Evolutionary conservation across 352 stramenopile species (phyloP).

Genomic region (Phytophthora citrophthora): DNA sequence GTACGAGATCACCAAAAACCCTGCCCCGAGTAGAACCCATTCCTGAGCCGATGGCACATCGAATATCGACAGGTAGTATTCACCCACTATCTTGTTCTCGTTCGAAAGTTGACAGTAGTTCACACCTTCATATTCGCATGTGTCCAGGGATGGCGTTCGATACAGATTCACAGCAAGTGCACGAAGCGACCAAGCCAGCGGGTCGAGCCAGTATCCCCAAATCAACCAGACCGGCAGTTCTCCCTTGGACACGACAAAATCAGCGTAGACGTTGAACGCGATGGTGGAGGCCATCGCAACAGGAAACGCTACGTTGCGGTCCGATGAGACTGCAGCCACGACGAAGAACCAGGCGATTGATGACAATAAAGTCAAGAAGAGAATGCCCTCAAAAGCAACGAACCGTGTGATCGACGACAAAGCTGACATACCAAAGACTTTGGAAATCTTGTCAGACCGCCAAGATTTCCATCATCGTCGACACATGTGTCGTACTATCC

Average conservation of each 20-base stretch:
- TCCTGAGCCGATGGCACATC: slow-evolving; percentile 8
- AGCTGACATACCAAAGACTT: too few relatives aligned
- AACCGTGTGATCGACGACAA: slow-evolving; percentile 28
- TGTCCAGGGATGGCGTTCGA: slow-evolving; percentile 5
- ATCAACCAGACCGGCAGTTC: slow-evolving; percentile 42
- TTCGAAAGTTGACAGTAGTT: slow-evolving; percentile 13
- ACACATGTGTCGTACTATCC: too few relatives aligned
- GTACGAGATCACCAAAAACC: slow-evolving; percentile 17
- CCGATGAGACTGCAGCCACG: slow-evolving; percentile 26
- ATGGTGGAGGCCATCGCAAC: slow-evolving; percentile 35
- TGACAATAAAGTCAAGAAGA: slow-evolving; percentile 49
- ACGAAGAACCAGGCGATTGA: slow-evolving; percentile 35
- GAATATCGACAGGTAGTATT: slow-evolving; percentile 18
- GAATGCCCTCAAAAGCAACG: slow-evolving; percentile 59
- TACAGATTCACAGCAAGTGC: slow-evolving; percentile 17
- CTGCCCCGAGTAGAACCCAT: slow-evolving; percentile 13
- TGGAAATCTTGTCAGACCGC: too few relatives aligned
- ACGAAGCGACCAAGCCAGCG: slow-evolving; percentile 16
- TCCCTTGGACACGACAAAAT: slow-evolving; percentile 44
- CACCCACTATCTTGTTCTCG: slow-evolving; percentile 1
- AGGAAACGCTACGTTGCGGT: slow-evolving; percentile 38
- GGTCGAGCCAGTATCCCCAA: slow-evolving; percentile 53
- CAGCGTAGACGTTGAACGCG: slow-evolving; percentile 45
- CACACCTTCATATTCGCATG: slow-evolving; percentile 8
- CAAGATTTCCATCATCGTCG: too few relatives aligned